These are phyloP conservation scores for Dimargaris cristalligena DNA, from an alignment of 192 early-diverging fungal genomes.

Conservation along the genomic window DNA sequence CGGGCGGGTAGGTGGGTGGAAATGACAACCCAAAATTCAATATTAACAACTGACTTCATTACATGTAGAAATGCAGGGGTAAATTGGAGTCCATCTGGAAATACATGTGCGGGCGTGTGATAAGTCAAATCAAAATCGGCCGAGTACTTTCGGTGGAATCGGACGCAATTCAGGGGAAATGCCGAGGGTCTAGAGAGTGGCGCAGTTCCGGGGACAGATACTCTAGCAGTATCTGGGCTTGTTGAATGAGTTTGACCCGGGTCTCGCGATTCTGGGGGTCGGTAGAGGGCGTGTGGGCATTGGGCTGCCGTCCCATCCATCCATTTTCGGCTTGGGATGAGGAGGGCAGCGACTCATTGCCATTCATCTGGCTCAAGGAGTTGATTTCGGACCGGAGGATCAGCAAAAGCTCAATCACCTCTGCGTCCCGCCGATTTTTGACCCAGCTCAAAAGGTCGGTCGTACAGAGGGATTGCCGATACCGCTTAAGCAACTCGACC, in stretches of 20 bases:
- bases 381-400: neutral
- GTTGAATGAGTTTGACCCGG: neutral
- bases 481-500: slow-evolving; percentile 58
- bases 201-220: neutral
- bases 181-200: neutral
- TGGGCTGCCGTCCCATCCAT: neutral
- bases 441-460: slow-evolving; percentile 14
- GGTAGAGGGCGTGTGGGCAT: neutral
- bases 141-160: too few relatives aligned
- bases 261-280: neutral
- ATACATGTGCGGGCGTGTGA: too few relatives aligned
- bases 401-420: neutral
- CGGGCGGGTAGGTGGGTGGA: too few relatives aligned
- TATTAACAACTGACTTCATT: too few relatives aligned
- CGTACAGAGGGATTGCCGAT: slow-evolving; percentile 49
- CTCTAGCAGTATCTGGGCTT: neutral
- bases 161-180: too few relatives aligned
- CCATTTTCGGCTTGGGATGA: neutral
- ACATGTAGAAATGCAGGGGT: too few relatives aligned
- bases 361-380: neutral
- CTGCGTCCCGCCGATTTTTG: neutral
- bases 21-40: too few relatives aligned
- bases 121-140: too few relatives aligned
- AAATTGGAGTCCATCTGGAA: too few relatives aligned
- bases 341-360: neutral